These are phyloP conservation scores for Zygosaccharomyces pseudobailii DNA, from an alignment of 1,139 yeast genomes.

Conservation along the genomic window DNA sequence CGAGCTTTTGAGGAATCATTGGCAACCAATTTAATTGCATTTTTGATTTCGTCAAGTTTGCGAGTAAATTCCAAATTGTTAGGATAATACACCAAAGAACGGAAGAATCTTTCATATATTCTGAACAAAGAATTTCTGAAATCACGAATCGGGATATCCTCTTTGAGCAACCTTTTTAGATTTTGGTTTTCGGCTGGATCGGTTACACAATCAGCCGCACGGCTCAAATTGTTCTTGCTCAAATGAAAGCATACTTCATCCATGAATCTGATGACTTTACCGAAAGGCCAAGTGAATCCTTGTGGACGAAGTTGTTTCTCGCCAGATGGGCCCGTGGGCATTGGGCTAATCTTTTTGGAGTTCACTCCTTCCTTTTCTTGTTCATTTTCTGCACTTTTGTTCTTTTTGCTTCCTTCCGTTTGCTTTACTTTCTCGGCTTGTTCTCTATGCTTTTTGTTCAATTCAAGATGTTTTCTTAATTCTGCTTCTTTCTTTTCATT, in stretches of 20 bases:
- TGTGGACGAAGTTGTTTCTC: background rate
- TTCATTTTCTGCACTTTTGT: slow-evolving; percentile 2
- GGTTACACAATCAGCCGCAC: slow-evolving; percentile 15
- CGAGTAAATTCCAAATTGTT: slow-evolving; percentile 15
- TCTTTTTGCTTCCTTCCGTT: slow-evolving; percentile 6
- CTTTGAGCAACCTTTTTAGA: slow-evolving; percentile 7
- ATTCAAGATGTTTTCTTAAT: slow-evolving; percentile 23
- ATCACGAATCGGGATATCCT: slow-evolving; percentile 12
- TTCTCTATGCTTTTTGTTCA: slow-evolving; percentile 17
- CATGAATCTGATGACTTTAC: slow-evolving; percentile 20
- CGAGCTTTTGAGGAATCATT: slow-evolving; percentile 7
- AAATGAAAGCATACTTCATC: slow-evolving; percentile 18
- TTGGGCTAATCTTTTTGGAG: slow-evolving; percentile 6
- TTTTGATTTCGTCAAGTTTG: slow-evolving; percentile 11
- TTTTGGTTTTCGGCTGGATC: slow-evolving; percentile 12
- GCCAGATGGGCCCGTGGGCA: slow-evolving; percentile 11
- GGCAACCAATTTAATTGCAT: slow-evolving; percentile 8
- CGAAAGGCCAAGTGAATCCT: slow-evolving; percentile 13
- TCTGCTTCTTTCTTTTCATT: slow-evolving; percentile 32
- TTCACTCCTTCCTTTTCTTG: slow-evolving; percentile 5
- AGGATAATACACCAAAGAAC: slow-evolving; percentile 14
- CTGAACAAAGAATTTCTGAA: slow-evolving; percentile 14
- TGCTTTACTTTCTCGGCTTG: slow-evolving; percentile 12
- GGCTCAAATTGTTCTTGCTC: slow-evolving; percentile 14
- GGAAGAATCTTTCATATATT: slow-evolving; percentile 15